These are phyloP conservation scores for Naganishia antarctica DNA, from an alignment of 768 basidiomycete genomes.

Conservation along the genomic window DNA sequence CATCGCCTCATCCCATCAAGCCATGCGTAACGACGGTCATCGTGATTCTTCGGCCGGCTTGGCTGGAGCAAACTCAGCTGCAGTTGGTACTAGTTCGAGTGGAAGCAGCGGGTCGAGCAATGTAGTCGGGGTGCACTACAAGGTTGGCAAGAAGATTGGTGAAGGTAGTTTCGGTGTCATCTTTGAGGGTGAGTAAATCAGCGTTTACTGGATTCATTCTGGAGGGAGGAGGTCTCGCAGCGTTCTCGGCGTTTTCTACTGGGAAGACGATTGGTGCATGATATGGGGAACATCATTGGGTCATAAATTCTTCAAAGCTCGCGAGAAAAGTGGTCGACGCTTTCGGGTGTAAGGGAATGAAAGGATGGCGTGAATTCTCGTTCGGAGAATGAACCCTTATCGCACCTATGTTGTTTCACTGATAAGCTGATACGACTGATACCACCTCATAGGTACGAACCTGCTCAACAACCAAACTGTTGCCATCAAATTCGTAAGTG, in stretches of 20 bases:
- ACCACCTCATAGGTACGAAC: conserved; percentile 70
- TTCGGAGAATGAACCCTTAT: conserved; percentile 19
- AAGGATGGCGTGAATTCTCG: neutral
- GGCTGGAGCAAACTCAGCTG: neutral
- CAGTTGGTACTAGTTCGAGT: conserved; percentile 6
- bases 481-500: conserved; percentile 98
- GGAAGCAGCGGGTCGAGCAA: conserved; percentile 43
- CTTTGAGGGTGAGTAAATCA: conserved; percentile 68
- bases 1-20: conserved; percentile 20
- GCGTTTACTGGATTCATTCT: neutral
- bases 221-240: too few species aligned
- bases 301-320: too few species aligned
- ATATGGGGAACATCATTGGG: too few species aligned
- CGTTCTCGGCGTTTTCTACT: too few species aligned
- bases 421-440: neutral
- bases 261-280: too few species aligned
- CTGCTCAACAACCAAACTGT: conserved; percentile 97
- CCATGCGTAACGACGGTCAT: conserved; percentile 20
- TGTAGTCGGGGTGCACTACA: conserved; percentile 91
- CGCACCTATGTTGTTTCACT: conserved; percentile 6
- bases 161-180: conserved; percentile 94
- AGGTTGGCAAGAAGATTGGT: conserved; percentile 97
- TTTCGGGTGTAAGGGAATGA: neutral
- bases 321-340: too few species aligned
- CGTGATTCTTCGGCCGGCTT: conserved; percentile 13